phyloP scores from a whole-genome alignment of 768 basidiomycete genomes.

The Collybia sordida region DNA sequence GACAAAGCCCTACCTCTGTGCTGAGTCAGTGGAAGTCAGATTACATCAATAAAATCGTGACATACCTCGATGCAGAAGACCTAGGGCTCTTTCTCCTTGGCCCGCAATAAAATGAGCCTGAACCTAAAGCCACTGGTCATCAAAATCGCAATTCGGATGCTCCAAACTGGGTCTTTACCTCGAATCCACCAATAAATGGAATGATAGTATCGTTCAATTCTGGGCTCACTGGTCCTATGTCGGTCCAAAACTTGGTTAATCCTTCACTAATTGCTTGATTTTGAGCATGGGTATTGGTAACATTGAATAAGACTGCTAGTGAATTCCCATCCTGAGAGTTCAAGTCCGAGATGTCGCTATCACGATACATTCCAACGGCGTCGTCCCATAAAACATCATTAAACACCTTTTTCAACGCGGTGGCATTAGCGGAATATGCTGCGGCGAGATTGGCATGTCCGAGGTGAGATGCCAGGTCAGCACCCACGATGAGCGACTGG shows the following conservation, averaged over 20 bases:
- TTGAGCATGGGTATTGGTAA: slow-evolving; percentile 37
- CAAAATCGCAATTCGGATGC: neutral
- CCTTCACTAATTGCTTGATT: slow-evolving; percentile 41
- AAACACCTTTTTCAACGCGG: slow-evolving; percentile 37
- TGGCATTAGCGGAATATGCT: slow-evolving; percentile 31
- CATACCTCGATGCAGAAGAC: slow-evolving; percentile 38
- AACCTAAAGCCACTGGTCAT: slow-evolving; percentile 26
- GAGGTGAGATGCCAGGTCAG: slow-evolving; percentile 33
- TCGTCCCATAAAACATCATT: slow-evolving; percentile 46
- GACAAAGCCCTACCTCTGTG: slow-evolving; percentile 10
- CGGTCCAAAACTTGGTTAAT: slow-evolving; percentile 46
- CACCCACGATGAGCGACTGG: too few relatives aligned
- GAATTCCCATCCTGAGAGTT: slow-evolving; percentile 52
- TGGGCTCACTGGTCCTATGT: slow-evolving; percentile 45
- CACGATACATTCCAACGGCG: slow-evolving; percentile 41
- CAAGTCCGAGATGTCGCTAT: slow-evolving; percentile 40
- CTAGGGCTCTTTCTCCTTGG: slow-evolving; percentile 44
- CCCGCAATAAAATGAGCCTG: slow-evolving; percentile 50
- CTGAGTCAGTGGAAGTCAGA: neutral
- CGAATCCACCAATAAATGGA: slow-evolving; percentile 51
- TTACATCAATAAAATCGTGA: neutral
- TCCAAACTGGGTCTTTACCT: slow-evolving; percentile 26
- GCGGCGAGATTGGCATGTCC: slow-evolving; percentile 21
- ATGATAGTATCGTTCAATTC: slow-evolving; percentile 52
- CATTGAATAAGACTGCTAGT: slow-evolving; percentile 44